phyloP scores from a whole-genome alignment of 805 yeast species.

The Myxozyma lipomycoides region DNA sequence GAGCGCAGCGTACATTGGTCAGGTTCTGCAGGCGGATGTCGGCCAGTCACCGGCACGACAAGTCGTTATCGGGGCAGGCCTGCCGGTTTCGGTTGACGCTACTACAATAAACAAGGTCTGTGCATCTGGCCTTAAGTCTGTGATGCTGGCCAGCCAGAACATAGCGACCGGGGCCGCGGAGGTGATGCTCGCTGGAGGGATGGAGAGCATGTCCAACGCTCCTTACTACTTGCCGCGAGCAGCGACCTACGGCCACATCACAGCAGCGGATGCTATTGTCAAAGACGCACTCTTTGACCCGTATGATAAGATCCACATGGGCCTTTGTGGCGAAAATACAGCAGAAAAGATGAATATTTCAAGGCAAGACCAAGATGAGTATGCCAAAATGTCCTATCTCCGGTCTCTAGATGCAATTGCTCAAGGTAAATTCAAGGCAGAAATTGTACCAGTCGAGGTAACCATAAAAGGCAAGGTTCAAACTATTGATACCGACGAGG shows the following conservation, averaged over 20 bases:
- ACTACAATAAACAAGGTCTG: constrained; percentile 95
- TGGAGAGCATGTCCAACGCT: constrained; percentile 93
- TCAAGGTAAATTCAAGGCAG: constrained; percentile 68
- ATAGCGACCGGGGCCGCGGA: constrained; percentile 86
- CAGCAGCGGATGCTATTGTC: constrained; percentile 57
- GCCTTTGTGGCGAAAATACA: constrained; percentile 92
- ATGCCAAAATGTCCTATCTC: constrained; percentile 73
- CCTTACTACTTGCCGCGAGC: constrained; percentile 62
- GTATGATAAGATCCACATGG: constrained; percentile 78
- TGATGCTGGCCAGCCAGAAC: constrained; percentile 85
- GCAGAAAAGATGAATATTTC: constrained; percentile 69
- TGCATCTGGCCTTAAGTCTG: constrained; percentile 92
- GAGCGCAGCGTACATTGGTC: constrained; percentile 89
- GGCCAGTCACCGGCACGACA: constrained; percentile 99
- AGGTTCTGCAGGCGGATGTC: constrained; percentile 84
- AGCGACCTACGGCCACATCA: constrained; percentile 46
- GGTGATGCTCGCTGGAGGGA: constrained; percentile 94
- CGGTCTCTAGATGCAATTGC: constrained; percentile 71
- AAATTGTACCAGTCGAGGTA: constrained; percentile 78
- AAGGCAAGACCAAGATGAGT: constrained; percentile 82
- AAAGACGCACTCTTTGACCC: constrained; percentile 88
- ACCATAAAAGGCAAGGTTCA: constrained; percentile 67
- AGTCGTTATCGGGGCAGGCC: constrained; percentile 87
- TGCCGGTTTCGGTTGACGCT: constrained; percentile 74
- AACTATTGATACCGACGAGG: constrained; percentile 70